These are phyloP conservation scores for Penicillium sp. DNA, from an alignment of 2,329 filamentous ascomycete species.

Conservation along the genomic window DNA sequence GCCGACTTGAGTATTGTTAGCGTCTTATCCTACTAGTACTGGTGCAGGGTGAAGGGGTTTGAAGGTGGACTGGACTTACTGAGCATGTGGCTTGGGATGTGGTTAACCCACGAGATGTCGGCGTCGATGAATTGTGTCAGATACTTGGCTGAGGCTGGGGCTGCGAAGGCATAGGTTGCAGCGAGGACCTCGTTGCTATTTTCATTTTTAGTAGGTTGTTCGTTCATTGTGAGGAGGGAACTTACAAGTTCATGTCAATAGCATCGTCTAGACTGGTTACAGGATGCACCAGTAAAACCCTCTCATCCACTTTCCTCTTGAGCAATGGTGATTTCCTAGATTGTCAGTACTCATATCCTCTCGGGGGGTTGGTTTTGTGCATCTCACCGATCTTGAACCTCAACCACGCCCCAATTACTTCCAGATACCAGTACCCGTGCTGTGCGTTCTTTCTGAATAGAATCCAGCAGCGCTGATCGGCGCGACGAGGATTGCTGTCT, in stretches of 20 bases:
- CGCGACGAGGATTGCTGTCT: slow-evolving; percentile 17
- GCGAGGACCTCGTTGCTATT: slow-evolving; percentile 39
- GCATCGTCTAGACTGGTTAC: slow-evolving; percentile 59
- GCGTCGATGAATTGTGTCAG: slow-evolving; percentile 60
- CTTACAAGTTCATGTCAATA: slow-evolving; percentile 51
- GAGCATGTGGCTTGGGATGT: slow-evolving; percentile 60
- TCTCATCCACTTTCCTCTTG: slow-evolving; percentile 46
- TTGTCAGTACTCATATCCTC: background rate
- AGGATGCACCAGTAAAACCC: slow-evolving; percentile 51
- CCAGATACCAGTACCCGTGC: slow-evolving; percentile 33
- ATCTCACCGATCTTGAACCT: slow-evolving; percentile 32
- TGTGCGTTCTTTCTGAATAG: slow-evolving; percentile 32
- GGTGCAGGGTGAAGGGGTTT: too few species aligned
- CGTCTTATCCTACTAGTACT: too few species aligned
- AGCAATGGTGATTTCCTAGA: slow-evolving; percentile 31
- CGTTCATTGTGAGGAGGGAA: background rate
- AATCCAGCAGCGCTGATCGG: slow-evolving; percentile 23
- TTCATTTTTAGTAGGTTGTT: background rate
- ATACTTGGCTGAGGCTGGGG: slow-evolving; percentile 59
- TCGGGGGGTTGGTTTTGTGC: background rate
- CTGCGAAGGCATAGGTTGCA: slow-evolving; percentile 60
- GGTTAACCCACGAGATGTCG: slow-evolving; percentile 59
- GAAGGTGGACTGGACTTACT: too few species aligned
- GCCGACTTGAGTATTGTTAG: slow-evolving; percentile 21
- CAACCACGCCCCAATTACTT: slow-evolving; percentile 33